These are phyloP conservation scores for Skeletonema menzelii DNA, from an alignment of 108 stramenopile species.

Conservation along the genomic window DNA sequence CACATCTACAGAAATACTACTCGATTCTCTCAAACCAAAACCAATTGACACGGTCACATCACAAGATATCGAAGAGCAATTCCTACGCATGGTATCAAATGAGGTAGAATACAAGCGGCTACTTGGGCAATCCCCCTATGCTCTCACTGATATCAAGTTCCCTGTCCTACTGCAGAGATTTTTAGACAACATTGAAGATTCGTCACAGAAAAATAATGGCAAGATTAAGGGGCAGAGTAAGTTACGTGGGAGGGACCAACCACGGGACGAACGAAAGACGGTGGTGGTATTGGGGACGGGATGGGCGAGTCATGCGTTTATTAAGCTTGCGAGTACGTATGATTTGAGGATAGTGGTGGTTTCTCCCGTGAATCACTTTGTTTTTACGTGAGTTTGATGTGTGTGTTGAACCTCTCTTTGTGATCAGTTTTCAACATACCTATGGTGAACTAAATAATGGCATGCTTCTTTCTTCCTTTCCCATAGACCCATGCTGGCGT, in stretches of 20 bases:
- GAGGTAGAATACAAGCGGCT: conserved; percentile 35
- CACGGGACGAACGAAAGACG: conserved; percentile 37
- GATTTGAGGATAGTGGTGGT: conserved; percentile 57
- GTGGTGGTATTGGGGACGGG: conserved; percentile 56
- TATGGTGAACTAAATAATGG: no score
- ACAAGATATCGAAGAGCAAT: conserved; percentile 29
- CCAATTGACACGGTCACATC: not conserved
- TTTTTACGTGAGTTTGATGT: conserved; percentile 20
- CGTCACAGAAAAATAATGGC: conserved; percentile 32
- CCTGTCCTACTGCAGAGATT: conserved; percentile 30
- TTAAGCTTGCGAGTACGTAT: conserved; percentile 59
- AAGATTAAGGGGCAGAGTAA: conserved; percentile 30
- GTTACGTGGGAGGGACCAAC: not conserved
- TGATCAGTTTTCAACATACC: no score
- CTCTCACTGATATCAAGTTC: conserved; percentile 28
- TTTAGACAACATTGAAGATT: conserved; percentile 40
- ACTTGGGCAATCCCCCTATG: conserved; percentile 36
- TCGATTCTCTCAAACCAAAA: not conserved
- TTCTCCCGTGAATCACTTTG: conserved; percentile 35
- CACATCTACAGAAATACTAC: not conserved
- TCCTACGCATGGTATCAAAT: conserved; percentile 48
- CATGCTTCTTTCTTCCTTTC: not conserved
- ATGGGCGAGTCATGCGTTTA: conserved; percentile 67
- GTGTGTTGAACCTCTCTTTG: not conserved
- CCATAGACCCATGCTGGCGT: conserved; percentile 34